Evolutionary conservation across 2,329 filamentous ascomycete species (phyloP).

Genomic region (Colletotrichum sp.): DNA sequence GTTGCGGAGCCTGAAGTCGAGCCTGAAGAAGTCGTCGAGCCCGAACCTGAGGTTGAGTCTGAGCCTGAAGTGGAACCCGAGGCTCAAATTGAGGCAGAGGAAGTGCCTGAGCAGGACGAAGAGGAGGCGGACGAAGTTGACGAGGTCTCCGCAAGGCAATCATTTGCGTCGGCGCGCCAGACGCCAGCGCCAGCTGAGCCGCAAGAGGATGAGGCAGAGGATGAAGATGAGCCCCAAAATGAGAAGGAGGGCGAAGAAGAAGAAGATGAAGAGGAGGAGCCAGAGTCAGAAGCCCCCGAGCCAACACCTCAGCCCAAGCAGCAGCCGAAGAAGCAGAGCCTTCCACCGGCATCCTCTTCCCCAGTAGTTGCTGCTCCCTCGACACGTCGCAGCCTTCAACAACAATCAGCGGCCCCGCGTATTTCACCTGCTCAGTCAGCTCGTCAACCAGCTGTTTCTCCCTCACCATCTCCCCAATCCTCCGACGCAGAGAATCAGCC

Average conservation of each 20-base stretch:
- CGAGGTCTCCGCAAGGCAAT: neutral
- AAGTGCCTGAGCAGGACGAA: conserved; percentile 20
- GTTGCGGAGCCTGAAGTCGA: conserved; percentile 23
- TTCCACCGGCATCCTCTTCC: conserved; percentile 30
- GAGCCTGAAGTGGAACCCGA: conserved; percentile 26
- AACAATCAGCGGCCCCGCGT: conserved; percentile 38
- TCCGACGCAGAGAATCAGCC: conserved; percentile 83
- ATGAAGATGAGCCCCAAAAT: neutral
- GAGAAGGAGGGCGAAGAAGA: neutral
- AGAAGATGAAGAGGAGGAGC: conserved; percentile 3
- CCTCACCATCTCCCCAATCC: conserved; percentile 74
- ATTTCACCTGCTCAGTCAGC: conserved; percentile 52
- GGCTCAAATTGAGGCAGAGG: conserved; percentile 20
- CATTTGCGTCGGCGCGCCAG: conserved; percentile 19
- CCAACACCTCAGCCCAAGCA: conserved; percentile 15
- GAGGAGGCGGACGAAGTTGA: conserved; percentile 24
- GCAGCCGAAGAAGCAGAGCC: conserved; percentile 27
- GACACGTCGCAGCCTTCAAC: conserved; percentile 43
- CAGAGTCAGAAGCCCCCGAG: conserved; percentile 12
- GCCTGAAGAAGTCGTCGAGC: conserved; percentile 14
- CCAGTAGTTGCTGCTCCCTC: conserved; percentile 7
- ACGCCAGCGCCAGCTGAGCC: conserved; percentile 15
- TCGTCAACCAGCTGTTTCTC: conserved; percentile 60
- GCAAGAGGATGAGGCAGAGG: neutral
- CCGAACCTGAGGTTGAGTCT: neutral